phyloP scores from a whole-genome alignment of 805 yeast genomes.

The Debaryomyces castellii region DNA sequence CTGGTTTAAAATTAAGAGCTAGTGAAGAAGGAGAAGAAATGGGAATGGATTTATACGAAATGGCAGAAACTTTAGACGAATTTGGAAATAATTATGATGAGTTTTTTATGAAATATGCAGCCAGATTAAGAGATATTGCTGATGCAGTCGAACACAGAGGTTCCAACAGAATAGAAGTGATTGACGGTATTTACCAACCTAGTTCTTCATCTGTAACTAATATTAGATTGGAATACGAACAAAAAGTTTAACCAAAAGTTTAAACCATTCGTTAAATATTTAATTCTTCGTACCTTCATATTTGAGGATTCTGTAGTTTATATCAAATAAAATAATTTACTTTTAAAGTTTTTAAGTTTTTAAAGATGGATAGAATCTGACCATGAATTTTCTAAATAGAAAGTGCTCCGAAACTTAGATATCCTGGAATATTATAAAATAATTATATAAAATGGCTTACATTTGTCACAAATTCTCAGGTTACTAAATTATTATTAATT shows the following conservation, averaged over 20 bases:
- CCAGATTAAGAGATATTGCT: slow-evolving; percentile 15
- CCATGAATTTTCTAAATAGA: no score
- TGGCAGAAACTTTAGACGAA: slow-evolving; percentile 48
- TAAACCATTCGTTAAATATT: no score
- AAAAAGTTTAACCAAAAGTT: not conserved
- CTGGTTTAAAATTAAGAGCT: slow-evolving; percentile 49
- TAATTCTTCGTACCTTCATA: no score
- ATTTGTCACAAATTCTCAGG: no score
- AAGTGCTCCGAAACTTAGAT: no score
- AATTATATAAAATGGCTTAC: no score
- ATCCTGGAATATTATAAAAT: no score
- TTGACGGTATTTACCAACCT: slow-evolving; percentile 16
- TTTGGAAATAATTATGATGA: slow-evolving; percentile 32
- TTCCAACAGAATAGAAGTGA: slow-evolving; percentile 8
- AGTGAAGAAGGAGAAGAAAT: slow-evolving; percentile 46
- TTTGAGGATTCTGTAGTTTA: no score
- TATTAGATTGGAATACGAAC: not conserved
- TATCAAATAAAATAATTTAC: no score
- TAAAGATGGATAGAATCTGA: no score
- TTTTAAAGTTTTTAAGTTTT: no score
- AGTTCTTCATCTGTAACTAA: not conserved
- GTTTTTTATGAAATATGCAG: slow-evolving; percentile 21
- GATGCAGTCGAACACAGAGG: slow-evolving; percentile 11
- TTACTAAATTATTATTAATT: not conserved
- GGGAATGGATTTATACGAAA: slow-evolving; percentile 52